These are phyloP conservation scores for Davidsoniella eucalypti DNA, from an alignment of 2,329 filamentous ascomycete species.

Conservation along the genomic window DNA sequence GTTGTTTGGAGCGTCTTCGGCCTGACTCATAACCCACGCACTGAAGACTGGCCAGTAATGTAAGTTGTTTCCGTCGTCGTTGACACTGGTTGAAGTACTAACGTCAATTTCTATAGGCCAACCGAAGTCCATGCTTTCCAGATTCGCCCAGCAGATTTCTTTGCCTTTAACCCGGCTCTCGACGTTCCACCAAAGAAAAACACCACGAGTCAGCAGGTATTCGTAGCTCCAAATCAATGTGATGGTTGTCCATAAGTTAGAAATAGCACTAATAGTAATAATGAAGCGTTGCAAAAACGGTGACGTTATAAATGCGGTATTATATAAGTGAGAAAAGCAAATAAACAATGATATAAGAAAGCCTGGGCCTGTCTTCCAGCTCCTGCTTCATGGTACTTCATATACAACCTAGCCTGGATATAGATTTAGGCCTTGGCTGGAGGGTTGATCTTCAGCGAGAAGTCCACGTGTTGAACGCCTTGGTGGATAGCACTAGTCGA, in stretches of 20 bases:
- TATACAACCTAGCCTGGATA: neutral
- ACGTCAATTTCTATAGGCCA: constrained; percentile 22
- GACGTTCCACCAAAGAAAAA: constrained; percentile 26
- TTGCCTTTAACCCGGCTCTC: constrained; percentile 29
- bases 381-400: neutral
- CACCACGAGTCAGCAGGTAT: constrained; percentile 24
- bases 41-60: constrained; percentile 36
- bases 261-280: neutral
- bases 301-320: neutral
- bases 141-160: constrained; percentile 30
- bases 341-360: neutral
- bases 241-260: no score
- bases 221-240: constrained; percentile 12
- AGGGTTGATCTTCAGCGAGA: constrained; percentile 67
- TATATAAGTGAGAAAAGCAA: neutral
- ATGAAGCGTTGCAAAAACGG: neutral
- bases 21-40: constrained; percentile 30
- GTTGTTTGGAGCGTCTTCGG: constrained; percentile 33
- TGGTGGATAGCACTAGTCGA: constrained; percentile 96
- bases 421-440: constrained; percentile 7
- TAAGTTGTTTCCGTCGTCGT: constrained; percentile 18
- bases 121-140: constrained; percentile 32
- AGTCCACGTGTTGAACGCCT: constrained; percentile 84
- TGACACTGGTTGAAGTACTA: neutral
- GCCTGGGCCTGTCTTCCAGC: neutral